Base-by-base conservation (phyloP, 2,329 filamentous ascomycete species). In the Ophiostoma montium region DNA sequence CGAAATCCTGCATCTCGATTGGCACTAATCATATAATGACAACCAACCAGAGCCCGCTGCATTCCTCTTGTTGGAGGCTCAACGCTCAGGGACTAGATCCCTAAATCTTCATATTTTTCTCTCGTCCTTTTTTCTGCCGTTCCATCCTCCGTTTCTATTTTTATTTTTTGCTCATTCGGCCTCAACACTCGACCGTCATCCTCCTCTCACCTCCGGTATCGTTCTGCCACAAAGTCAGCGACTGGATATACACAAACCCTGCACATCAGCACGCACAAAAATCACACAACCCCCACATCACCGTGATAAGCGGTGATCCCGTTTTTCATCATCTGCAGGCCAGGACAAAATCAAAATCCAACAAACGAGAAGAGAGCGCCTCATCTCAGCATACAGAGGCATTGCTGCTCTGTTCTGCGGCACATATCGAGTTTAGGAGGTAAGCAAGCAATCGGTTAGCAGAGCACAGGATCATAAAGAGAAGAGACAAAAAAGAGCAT, bases 1-100 rank as follows among this genome's bases (percentile, higher is more conserved):
- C 53, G 41, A 52, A 52, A 52, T 53, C 53, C 53, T 52, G 51
- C 54, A 58, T 55, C 57, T 58, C 53, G 35, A 55, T 51, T 59
- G 51, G 54, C 53, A 57, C 58, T 57, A 56, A 62, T 56, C 64
- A 57, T 70, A 71, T 69, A 66, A 71, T 70, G 68, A 68, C 63
- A 62, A 64, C 62, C 62, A 65, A 66, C 61, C 64, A 60, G 60
- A 63, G 59, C 54, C 59, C 62, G 57, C 59, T 63, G 55, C 61
- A 57, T 59, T 67, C 65, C 66, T 67, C 65, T 62, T 61, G 61
- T 59, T 66, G 67, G 68, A 69, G 67, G 61, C 64, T 66, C 60
- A 59, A 67, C 61, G 62, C 65, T 59, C 64, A 64, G 66, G 61
- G 65, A 55, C 61, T 67, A 58, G 66, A 62, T 53, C 67, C 66